These are phyloP conservation scores for Aegilops longissima DNA, from an alignment of 176 grass and related monocot species.

Conservation along the genomic window DNA sequence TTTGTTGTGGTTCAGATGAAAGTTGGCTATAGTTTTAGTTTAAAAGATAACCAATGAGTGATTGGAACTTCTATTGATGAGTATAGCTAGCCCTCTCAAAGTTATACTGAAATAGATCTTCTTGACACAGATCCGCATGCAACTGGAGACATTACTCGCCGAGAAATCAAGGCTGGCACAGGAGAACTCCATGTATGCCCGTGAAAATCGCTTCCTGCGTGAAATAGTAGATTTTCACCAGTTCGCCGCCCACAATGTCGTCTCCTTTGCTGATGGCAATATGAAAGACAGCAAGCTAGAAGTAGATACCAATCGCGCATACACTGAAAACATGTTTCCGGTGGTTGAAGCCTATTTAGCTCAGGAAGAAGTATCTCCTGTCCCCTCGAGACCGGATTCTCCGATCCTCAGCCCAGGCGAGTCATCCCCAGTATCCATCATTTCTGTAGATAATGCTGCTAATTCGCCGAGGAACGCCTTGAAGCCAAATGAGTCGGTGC, in stretches of 20 bases:
- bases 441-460: background rate
- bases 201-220: conserved; percentile 61
- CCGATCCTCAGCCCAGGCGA: background rate
- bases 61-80: background rate
- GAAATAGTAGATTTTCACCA: conserved; percentile 74
- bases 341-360: conserved; percentile 33
- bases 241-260: conserved; percentile 32
- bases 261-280: conserved; percentile 30
- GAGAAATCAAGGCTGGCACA: conserved; percentile 69
- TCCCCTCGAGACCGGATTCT: conserved; percentile 27
- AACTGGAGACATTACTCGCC: conserved; percentile 56
- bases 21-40: background rate
- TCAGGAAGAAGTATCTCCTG: conserved; percentile 34
- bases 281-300: conserved; percentile 30
- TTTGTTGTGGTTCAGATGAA: background rate
- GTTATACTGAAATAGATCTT: background rate
- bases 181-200: conserved; percentile 58
- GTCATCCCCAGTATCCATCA: background rate
- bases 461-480: background rate
- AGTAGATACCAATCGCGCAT: background rate
- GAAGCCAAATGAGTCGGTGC: conserved; percentile 4
- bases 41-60: background rate
- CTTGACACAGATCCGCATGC: conserved; percentile 53
- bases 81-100: background rate
- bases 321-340: background rate